These are phyloP conservation scores for Penicillium sp. DNA, from an alignment of 2,329 filamentous ascomycete species.

Conservation along the genomic window DNA sequence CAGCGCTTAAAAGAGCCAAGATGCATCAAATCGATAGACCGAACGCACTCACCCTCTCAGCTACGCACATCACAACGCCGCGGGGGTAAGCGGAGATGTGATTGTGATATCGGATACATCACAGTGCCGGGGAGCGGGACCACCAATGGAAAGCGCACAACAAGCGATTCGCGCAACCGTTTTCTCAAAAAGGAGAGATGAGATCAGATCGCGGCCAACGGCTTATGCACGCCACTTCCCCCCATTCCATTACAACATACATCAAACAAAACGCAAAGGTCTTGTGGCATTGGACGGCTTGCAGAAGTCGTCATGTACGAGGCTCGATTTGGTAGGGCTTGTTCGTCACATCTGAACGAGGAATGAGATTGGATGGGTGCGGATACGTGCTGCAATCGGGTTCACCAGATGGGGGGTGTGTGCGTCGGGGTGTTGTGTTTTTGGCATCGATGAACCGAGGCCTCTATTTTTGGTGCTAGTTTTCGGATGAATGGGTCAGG, in stretches of 20 bases:
- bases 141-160: neutral
- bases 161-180: neutral
- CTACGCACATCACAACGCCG: neutral
- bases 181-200: neutral
- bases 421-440: neutral
- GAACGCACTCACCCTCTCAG: neutral
- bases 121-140: neutral
- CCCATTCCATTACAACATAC: neutral
- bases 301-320: neutral
- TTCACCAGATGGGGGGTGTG: conserved; percentile 1
- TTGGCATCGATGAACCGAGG: neutral
- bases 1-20: neutral
- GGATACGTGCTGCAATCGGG: neutral
- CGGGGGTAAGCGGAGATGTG: neutral
- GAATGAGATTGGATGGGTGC: neutral
- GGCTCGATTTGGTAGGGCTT: neutral
- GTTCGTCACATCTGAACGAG: neutral
- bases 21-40: neutral
- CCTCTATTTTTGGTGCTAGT: too few relatives aligned
- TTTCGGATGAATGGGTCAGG: neutral
- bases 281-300: neutral
- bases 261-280: neutral
- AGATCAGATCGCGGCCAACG: conserved; percentile 5
- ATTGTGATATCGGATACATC: neutral
- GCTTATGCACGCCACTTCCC: conserved; percentile 5